Conservation (phyloP, 805 yeast genomes). For the Wickerhamomyces bisporus region DNA sequence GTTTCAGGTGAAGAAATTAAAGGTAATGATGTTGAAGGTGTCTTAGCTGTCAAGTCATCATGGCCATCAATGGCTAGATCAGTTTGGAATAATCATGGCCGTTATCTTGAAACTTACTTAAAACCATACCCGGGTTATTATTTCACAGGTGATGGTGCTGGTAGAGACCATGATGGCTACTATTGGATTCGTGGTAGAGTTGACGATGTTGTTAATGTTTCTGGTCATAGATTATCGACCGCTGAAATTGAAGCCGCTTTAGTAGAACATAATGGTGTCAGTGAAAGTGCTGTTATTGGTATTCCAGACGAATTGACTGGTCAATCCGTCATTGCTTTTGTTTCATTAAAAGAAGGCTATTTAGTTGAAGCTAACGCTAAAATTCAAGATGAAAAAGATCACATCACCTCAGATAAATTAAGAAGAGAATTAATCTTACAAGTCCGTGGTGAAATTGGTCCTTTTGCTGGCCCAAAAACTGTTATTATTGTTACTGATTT, state of each 20-base stretch:
- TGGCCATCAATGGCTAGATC: conserved; percentile 99
- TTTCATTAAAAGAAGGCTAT: conserved; percentile 60
- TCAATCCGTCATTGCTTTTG: conserved; percentile 95
- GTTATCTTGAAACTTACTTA: conserved; percentile 87
- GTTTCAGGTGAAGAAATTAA: conserved; percentile 78
- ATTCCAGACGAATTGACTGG: conserved; percentile 93
- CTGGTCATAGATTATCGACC: conserved; percentile 97
- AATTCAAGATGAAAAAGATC: conserved; percentile 24
- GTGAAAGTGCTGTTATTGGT: conserved; percentile 97
- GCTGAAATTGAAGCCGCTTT: conserved; percentile 96
- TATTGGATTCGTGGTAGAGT: conserved; percentile 98
- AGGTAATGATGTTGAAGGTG: conserved; percentile 95
- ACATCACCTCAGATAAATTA: conserved; percentile 33
- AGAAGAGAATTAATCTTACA: conserved; percentile 76
- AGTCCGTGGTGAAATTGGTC: conserved; percentile 88
- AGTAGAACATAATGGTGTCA: conserved; percentile 71
- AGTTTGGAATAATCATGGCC: conserved; percentile 80
- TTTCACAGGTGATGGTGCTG: conserved; percentile 99
- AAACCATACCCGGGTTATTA: conserved; percentile 90
- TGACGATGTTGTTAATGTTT: conserved; percentile 96
- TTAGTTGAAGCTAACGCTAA: conserved; percentile 27
- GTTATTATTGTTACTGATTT: conserved; percentile 81
- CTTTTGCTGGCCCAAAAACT: conserved; percentile 88
- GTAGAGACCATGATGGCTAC: conserved; percentile 93
- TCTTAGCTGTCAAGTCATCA: conserved; percentile 78